Conservation (phyloP, 2,329 filamentous ascomycete species). For the Incumbomyces lentus region DNA sequence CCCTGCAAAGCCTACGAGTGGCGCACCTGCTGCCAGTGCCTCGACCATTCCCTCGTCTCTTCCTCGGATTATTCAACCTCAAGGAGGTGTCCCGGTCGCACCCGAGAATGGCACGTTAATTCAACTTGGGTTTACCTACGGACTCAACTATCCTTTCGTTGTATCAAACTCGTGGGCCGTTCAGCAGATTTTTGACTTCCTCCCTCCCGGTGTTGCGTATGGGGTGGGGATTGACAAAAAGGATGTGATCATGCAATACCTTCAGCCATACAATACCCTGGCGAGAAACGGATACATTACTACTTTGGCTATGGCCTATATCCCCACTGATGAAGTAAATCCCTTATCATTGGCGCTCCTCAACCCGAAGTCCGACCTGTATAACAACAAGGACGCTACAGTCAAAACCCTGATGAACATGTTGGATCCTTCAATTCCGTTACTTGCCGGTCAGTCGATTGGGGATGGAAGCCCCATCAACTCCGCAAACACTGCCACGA, state of each 20-base stretch:
- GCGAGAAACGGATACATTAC: conserved; percentile 64
- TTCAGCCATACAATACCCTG: conserved; percentile 39
- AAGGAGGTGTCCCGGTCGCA: conserved; percentile 43
- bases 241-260: conserved; percentile 21
- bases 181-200: conserved; percentile 70
- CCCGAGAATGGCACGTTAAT: conserved; percentile 61
- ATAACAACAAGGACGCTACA: conserved; percentile 57
- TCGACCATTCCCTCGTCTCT: conserved; percentile 53
- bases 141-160: conserved; percentile 77
- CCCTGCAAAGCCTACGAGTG: conserved; percentile 21
- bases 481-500: conserved; percentile 18
- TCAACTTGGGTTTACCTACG: conserved; percentile 73
- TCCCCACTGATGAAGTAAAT: conserved; percentile 60
- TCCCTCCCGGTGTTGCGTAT: conserved; percentile 61
- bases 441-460: conserved; percentile 42
- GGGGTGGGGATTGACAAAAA: conserved; percentile 41
- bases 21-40: conserved; percentile 31
- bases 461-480: conserved; percentile 31
- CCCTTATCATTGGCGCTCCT: conserved; percentile 59
- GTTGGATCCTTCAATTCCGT: conserved; percentile 74
- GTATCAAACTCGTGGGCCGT: conserved; percentile 60
- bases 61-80: conserved; percentile 66
- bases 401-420: conserved; percentile 63
- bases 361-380: conserved; percentile 62
- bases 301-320: conserved; percentile 65